Evolutionary conservation across 2,329 filamentous ascomycete genomes (phyloP), one percentile per base, ranked within the genome.

Genomic region (Fusarium sulawesiense): DNA sequence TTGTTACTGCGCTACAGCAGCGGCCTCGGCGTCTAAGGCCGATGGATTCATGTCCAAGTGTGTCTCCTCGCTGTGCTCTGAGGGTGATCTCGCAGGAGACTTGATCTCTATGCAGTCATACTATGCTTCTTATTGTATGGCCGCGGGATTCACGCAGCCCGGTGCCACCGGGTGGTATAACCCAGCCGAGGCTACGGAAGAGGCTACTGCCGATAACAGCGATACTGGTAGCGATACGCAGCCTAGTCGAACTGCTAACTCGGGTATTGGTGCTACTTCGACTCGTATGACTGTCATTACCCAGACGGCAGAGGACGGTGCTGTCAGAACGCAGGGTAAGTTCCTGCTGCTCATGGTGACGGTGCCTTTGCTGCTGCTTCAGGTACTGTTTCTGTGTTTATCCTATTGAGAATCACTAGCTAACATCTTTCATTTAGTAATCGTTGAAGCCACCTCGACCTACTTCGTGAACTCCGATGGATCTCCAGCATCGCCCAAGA

Each of bases 101-200:
- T 59, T 76, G 44, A 69, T 21, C n/a, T 70, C 73, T 8, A 73
- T 76, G 64, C 66, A 75, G 20, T 75, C 72, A 18, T 50, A 70
- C 50, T 76, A 76, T 23, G 75, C 54, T 23, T 75, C 75, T 1
- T 76, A 76, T 27, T 76, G 75, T 16, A 75, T 76, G 64, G 73
- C 49, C 10, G 75, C 75, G 1, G 73, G 75, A 2, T 76, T 69
- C 51, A 70, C 69, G 0, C 75, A 76, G 3, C 65, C 73, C 1
- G 75, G 75, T 32, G 73, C 73, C 27, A 71, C 65, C 8, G 47
- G 58, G 11, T 73, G 75, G 73, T 76, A 73, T 47, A 74, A 59
- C 29, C 71, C 72, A 6, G 75, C 71, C 5, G 67, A 69, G 18
- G 53, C 71, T 9, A 58, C 65, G 0, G 60, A 69, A 11, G 69